Base-by-base conservation (phyloP, 2,329 filamentous ascomycete species). In the Ceratocystis eucalypticola region DNA sequence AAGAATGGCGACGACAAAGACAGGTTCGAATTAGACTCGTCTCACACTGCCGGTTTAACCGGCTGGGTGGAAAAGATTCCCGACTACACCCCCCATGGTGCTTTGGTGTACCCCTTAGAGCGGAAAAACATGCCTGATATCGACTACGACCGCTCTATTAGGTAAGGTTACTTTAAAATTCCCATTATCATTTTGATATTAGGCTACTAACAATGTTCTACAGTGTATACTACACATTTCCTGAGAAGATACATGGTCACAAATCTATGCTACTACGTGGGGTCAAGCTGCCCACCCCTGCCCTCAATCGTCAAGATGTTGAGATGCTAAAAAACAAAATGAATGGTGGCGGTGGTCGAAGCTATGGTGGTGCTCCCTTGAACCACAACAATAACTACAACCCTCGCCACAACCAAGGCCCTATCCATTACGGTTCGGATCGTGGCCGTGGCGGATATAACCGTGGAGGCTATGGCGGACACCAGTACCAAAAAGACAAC, bases 221-320 rank as follows among this genome's bases (percentile, higher is more conserved):
- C 70, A 96, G 89, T 72, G 91, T 97, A 10, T 80, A 89, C 72
- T 99, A 95, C 73, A 85, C 91, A 57, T 88, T 96, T 76, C 92
- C 93, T 0, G 80, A 82, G 50, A 84, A 84, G 20, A 80, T 79
- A 8, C 83, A 89, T 71, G 79, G 84, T 3, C 94, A 99, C 77
- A 96, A 96, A 74, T 96, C 92, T 5, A 95, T 96, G 88, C 82
- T 99, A 15, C 81, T 99, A 45, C 87, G 91, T 2, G 94, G 94
- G 12, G 86, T 92, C 48, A 85, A 87, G 71, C 81, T 92, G 66
- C 84, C 88, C 3, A 77, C 81, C 1, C 84, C 89, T 1, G 87
- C 85, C 8, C 82, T 99, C 0, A 88, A 89, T 67, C 81, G 84
- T 44, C 83, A 82, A 67, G 92, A 96, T 72, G 84, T 93, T 65